Base-by-base conservation (phyloP, 2,329 filamentous ascomycete species). In the Lomentospora prolificans region DNA sequence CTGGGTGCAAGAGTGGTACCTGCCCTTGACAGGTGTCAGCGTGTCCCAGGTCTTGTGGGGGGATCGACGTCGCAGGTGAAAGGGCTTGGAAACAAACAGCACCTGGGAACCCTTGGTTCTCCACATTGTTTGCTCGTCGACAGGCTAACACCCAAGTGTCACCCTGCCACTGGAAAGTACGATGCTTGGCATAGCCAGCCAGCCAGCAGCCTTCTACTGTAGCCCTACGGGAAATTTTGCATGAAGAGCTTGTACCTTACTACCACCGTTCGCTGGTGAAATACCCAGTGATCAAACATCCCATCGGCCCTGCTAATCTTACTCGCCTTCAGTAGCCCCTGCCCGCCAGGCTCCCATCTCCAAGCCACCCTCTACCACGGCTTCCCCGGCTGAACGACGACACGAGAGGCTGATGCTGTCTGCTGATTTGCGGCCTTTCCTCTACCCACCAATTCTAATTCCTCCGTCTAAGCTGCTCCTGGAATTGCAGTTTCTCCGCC, bases 361-460 rank as follows among this genome's bases (percentile, higher is more conserved):
- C 19, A 19, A 1, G 4, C 1, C 24, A 25, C 19, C 12, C 44
- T 25, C 22, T 4, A 4, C 44, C 22, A 12, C 44, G 6, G 17
- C 12, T 30, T 31, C 25, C 48, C 28, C 48, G 24, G n/a, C 48
- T 14, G 14, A 51, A 51, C 8, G 25, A 2, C 24, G n/a, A n/a
- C n/a, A n/a, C 28, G 12, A 8, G 8, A 10, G 24, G 3, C 25
- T 28, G 12, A 17, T 4, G 3, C 48, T 17, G 8, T 25, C 12
- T 12, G 12, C 24, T 55, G 41, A 55, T 55, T 55, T 48, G 53
- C 41, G 53, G 53, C 8, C 30, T 55, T 50, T 50, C n/a, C 7
- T 8, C 17, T 24, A n/a, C 53, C 19, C 53, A 44, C 24, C 39
- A 22, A 28, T 22, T 19, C 53, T n/a, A 44, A 55, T 55, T 55